Conservation (phyloP, 2,329 filamentous ascomycete species). For the Hypocrella siamensis region DNA sequence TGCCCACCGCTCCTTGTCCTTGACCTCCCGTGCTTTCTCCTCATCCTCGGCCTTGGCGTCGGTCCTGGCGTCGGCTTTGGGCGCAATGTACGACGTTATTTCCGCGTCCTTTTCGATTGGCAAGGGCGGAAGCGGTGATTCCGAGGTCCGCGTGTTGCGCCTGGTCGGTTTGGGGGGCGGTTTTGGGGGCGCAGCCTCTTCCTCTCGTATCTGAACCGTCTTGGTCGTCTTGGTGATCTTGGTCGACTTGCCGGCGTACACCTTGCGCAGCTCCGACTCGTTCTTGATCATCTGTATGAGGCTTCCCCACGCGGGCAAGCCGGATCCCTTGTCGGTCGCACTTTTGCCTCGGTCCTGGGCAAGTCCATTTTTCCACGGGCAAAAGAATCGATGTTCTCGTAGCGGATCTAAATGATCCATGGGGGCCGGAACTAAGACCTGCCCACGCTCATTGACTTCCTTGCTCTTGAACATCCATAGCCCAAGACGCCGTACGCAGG, state of each 20-base stretch:
- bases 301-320: slow-evolving; percentile 37
- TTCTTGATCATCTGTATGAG: slow-evolving; percentile 40
- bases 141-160: too few relatives aligned
- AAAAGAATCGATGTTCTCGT: slow-evolving; percentile 67
- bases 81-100: too few relatives aligned
- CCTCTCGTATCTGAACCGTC: slow-evolving; percentile 1
- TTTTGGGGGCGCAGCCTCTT: slow-evolving; percentile 1
- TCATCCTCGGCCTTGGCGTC: slow-evolving; percentile 20
- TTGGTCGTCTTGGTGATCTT: too few relatives aligned
- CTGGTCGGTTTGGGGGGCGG: too few relatives aligned
- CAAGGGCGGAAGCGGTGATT: too few relatives aligned
- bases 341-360: slow-evolving; percentile 35
- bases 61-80: slow-evolving; percentile 4
- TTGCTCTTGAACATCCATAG: slow-evolving; percentile 88
- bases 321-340: slow-evolving; percentile 16
- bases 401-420: slow-evolving; percentile 55
- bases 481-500: slow-evolving; percentile 76
- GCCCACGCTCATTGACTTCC: slow-evolving; percentile 38
- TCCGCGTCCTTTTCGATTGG: too few relatives aligned
- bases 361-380: slow-evolving; percentile 56
- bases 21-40: slow-evolving; percentile 31
- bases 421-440: slow-evolving; percentile 40
- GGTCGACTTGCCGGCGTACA: slow-evolving; percentile 16
- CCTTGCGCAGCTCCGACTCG: slow-evolving; percentile 34
- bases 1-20: slow-evolving; percentile 62